A percentile compares a stretch with the other conserved stretches of the same genome.
Evolutionary conservation across 257 asterid species (phyloP).

Genomic region (Penstemon newberryi): DNA sequence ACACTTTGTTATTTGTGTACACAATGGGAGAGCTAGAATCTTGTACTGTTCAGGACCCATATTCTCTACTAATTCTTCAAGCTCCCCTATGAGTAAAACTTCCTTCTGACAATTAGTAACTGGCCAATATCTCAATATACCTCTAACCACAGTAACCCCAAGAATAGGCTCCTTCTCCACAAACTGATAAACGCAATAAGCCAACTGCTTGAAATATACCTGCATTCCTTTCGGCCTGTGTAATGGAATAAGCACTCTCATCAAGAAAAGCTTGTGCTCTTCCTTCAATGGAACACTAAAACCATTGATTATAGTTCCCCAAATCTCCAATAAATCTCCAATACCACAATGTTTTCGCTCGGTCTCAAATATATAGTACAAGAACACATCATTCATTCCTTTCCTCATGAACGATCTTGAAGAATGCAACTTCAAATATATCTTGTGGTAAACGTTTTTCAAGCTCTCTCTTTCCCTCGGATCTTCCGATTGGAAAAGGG

Average conservation of each 20-base stretch:
- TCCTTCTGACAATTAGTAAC: constrained; percentile 71
- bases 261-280: constrained; percentile 71
- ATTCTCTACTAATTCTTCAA: constrained; percentile 64
- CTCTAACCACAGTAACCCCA: constrained; percentile 52
- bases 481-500: constrained; percentile 71
- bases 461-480: constrained; percentile 68
- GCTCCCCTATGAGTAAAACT: constrained; percentile 68
- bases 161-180: constrained; percentile 72
- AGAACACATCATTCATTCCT: constrained; percentile 67
- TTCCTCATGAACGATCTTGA: constrained; percentile 74
- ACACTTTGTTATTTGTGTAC: constrained; percentile 62
- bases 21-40: constrained; percentile 59
- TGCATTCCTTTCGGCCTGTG: constrained; percentile 74
- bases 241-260: constrained; percentile 58
- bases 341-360: constrained; percentile 63
- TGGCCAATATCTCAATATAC: constrained; percentile 74
- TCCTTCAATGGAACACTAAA: constrained; percentile 74
- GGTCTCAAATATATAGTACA: constrained; percentile 53
- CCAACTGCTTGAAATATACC: constrained; percentile 65
- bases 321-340: constrained; percentile 77
- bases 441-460: constrained; percentile 63
- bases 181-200: constrained; percentile 72
- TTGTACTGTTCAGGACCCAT: constrained; percentile 45
- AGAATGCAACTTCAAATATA: constrained; percentile 56
- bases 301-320: constrained; percentile 79